phyloP scores from a whole-genome alignment of 768 basidiomycete species.

The Kockovaella imperatae region DNA sequence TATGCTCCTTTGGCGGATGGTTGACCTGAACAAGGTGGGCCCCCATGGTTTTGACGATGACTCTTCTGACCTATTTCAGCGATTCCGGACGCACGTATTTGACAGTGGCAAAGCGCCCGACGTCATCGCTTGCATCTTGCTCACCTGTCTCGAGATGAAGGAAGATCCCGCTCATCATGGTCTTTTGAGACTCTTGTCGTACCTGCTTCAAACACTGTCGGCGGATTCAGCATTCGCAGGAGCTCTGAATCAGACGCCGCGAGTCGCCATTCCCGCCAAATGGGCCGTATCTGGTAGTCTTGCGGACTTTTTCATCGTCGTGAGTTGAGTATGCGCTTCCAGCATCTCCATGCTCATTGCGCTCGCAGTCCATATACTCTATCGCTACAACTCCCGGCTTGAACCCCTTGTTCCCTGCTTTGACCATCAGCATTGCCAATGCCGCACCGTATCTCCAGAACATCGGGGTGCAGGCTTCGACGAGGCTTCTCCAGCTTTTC shows the following conservation, averaged over 20 bases:
- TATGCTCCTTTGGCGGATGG: slow-evolving; percentile 69
- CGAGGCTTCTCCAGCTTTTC: slow-evolving; percentile 78
- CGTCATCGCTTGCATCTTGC: slow-evolving; percentile 67
- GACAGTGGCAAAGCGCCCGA: slow-evolving; percentile 74
- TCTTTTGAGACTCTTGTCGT: slow-evolving; percentile 76
- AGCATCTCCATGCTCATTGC: background rate
- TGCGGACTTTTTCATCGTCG: slow-evolving; percentile 82
- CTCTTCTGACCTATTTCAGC: slow-evolving; percentile 50
- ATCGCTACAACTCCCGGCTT: slow-evolving; percentile 83
- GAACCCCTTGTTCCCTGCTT: slow-evolving; percentile 79
- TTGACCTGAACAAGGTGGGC: slow-evolving; percentile 83
- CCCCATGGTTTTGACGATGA: background rate
- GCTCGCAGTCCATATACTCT: slow-evolving; percentile 68
- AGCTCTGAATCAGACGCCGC: slow-evolving; percentile 58
- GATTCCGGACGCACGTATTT: slow-evolving; percentile 74
- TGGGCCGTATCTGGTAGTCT: slow-evolving; percentile 66
- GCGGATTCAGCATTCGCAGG: slow-evolving; percentile 70
- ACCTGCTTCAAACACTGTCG: slow-evolving; percentile 83
- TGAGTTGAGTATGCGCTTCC: slow-evolving; percentile 46
- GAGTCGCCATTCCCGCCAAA: slow-evolving; percentile 60
- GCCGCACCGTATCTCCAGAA: slow-evolving; percentile 76
- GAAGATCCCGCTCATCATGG: slow-evolving; percentile 97
- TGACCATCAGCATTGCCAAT: slow-evolving; percentile 84
- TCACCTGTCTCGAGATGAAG: slow-evolving; percentile 78
- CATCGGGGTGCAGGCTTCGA: slow-evolving; percentile 70